Evolutionary conservation across 2,329 filamentous ascomycete genomes (phyloP).

Genomic region (Scorias spongiosa): DNA sequence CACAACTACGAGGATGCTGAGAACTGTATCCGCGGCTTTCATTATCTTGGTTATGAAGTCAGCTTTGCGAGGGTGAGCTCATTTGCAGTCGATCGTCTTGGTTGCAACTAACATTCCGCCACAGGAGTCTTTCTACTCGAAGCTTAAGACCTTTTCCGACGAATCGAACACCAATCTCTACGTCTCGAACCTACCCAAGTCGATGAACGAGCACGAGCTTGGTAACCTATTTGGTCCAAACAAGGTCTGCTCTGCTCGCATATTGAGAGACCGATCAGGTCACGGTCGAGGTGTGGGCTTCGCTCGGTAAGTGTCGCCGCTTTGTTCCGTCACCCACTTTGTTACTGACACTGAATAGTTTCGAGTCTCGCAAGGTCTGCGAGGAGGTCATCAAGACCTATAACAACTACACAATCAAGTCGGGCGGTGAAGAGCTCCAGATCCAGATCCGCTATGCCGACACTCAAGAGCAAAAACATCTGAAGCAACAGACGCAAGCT

Average conservation of each 20-base stretch:
- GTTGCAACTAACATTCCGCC: constrained; percentile 8
- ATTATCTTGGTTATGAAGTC: constrained; percentile 88
- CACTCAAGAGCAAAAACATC: constrained; percentile 86
- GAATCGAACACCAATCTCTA: constrained; percentile 87
- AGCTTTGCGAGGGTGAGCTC: constrained; percentile 74
- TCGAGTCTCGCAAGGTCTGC: constrained; percentile 76
- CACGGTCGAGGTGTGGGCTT: constrained; percentile 96
- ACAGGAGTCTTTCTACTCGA: constrained; percentile 94
- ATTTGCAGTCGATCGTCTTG: constrained; percentile 1
- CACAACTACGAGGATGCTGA: constrained; percentile 76
- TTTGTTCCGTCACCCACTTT: constrained; percentile 1
- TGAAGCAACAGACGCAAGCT: constrained; percentile 92
- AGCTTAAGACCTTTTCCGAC: constrained; percentile 91
- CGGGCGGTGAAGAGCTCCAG: constrained; percentile 59
- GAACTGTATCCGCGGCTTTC: constrained; percentile 90
- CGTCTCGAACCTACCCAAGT: constrained; percentile 89
- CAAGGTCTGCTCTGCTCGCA: constrained; percentile 83
- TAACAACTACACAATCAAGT: constrained; percentile 49
- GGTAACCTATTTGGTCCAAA: constrained; percentile 65
- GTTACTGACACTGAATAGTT: constrained; percentile 39
- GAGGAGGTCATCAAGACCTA: constrained; percentile 78
- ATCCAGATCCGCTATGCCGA: constrained; percentile 94
- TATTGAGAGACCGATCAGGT: constrained; percentile 79
- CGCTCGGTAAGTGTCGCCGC: constrained; percentile 52
- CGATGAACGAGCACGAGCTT: constrained; percentile 75